phyloP scores from a whole-genome alignment of 2,329 filamentous ascomycete genomes.

The Nothophaeocryptopus gaeumannii region DNA sequence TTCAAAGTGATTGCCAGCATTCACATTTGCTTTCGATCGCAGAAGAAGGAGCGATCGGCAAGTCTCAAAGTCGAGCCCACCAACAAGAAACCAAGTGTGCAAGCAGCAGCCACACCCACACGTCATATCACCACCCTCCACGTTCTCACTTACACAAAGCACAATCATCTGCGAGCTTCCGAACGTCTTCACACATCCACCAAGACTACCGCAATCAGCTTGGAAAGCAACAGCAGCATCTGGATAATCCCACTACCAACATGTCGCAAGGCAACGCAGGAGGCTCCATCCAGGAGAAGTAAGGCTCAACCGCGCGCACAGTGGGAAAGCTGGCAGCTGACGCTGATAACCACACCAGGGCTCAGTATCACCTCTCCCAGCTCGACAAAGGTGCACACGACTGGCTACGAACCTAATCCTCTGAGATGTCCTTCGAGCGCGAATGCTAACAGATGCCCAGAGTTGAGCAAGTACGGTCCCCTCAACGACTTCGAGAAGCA shows the following conservation, averaged over 20 bases:
- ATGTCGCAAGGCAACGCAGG: constrained; percentile 17
- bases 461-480: constrained; percentile 82
- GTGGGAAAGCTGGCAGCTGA: constrained; percentile 5
- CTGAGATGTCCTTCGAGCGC: too few relatives aligned
- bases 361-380: constrained; percentile 63
- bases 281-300: constrained; percentile 29
- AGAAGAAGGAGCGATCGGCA: too few relatives aligned
- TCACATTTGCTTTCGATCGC: too few relatives aligned
- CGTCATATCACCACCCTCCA: neutral
- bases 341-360: constrained; percentile 24
- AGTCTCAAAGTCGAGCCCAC: too few relatives aligned
- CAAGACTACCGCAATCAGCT: constrained; percentile 1
- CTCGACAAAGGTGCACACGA: constrained; percentile 62
- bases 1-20: too few relatives aligned
- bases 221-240: neutral
- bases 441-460: constrained; percentile 22
- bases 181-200: neutral
- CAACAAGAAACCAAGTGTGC: neutral
- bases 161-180: neutral
- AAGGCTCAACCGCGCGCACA: constrained; percentile 8
- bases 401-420: too few relatives aligned
- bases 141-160: neutral
- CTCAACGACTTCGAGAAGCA: constrained; percentile 85
- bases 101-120: neutral
- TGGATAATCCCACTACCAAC: constrained; percentile 1